Evolutionary conservation across 2,329 filamentous ascomycete species (phyloP).

Genomic region (Sordariomycetes sp.): DNA sequence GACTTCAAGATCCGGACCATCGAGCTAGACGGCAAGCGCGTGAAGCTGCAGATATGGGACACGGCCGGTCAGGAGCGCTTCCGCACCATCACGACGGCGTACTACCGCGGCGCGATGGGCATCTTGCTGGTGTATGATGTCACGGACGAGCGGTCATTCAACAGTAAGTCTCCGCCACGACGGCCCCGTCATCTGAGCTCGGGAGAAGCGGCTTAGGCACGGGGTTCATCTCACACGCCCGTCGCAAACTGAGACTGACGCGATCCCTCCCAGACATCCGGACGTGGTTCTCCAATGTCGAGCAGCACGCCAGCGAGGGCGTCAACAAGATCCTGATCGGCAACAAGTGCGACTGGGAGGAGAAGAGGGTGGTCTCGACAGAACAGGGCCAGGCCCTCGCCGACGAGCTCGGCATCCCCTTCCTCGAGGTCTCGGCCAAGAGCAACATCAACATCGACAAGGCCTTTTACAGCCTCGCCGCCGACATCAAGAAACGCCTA

Average conservation of each 20-base stretch:
- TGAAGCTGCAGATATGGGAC: conserved; percentile 99
- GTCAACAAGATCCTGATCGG: conserved; percentile 99
- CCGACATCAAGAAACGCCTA: conserved; percentile 96
- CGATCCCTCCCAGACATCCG: conserved; percentile 63
- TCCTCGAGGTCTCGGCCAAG: conserved; percentile 97
- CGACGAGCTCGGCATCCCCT: conserved; percentile 91
- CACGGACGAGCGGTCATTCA: conserved; percentile 89
- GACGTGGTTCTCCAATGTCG: conserved; percentile 98
- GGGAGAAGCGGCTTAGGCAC: neutral
- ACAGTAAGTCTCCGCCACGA: conserved; percentile 50
- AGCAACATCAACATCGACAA: conserved; percentile 99
- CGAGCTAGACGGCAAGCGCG: conserved; percentile 94
- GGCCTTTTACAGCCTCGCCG: conserved; percentile 89
- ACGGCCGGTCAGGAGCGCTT: conserved; percentile 97
- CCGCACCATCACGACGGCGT: conserved; percentile 96
- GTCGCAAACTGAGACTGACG: neutral
- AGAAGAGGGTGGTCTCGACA: conserved; percentile 88
- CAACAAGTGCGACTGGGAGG: conserved; percentile 99
- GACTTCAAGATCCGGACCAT: conserved; percentile 99
- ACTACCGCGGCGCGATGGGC: conserved; percentile 97
- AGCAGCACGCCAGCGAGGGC: conserved; percentile 94
- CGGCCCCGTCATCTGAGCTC: neutral
- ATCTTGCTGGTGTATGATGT: conserved; percentile 97
- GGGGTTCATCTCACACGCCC: neutral
- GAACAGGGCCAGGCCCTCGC: conserved; percentile 89